Evolutionary conservation across 164 flowering plant genomes (phyloP).

Genomic region (Chloranthus sessilifolius): DNA sequence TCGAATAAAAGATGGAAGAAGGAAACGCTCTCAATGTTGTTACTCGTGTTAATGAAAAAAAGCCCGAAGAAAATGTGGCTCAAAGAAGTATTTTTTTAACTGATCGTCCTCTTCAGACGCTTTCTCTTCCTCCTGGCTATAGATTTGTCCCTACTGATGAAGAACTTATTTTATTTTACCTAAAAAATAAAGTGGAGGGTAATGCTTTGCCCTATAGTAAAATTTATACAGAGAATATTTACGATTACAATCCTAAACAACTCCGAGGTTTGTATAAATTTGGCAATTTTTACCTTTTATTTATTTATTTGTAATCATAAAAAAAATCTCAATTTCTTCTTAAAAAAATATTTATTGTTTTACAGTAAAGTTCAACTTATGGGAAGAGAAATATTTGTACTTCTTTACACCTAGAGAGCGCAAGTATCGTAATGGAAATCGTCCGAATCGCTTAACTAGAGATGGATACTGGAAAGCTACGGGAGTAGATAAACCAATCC

Average conservation of each 20-base stretch:
- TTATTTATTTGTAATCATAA: no score
- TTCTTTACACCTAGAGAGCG: conserved; percentile 11
- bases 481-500: conserved; percentile 5
- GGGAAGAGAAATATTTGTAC: conserved; percentile 6
- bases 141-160: conserved; percentile 1
- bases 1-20: no score
- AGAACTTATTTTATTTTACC: neutral
- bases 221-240: neutral
- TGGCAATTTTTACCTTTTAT: no score
- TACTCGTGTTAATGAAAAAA: no score
- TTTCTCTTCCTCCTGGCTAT: conserved; percentile 1
- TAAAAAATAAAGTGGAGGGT: neutral
- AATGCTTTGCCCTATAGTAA: neutral
- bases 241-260: neutral
- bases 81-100: no score
- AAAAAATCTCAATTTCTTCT: no score
- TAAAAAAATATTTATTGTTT: no score
- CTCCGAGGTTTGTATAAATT: conserved; percentile 1
- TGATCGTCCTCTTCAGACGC: no score
- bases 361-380: no score
- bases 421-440: conserved; percentile 7
- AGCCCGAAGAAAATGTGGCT: no score
- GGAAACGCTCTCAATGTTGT: no score
- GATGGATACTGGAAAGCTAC: conserved; percentile 17
- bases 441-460: conserved; percentile 3